Evolutionary conservation across 805 yeast species (phyloP), one percentile per base, ranked within the genome.

Genomic region (Schwanniomyces occidentalis): DNA sequence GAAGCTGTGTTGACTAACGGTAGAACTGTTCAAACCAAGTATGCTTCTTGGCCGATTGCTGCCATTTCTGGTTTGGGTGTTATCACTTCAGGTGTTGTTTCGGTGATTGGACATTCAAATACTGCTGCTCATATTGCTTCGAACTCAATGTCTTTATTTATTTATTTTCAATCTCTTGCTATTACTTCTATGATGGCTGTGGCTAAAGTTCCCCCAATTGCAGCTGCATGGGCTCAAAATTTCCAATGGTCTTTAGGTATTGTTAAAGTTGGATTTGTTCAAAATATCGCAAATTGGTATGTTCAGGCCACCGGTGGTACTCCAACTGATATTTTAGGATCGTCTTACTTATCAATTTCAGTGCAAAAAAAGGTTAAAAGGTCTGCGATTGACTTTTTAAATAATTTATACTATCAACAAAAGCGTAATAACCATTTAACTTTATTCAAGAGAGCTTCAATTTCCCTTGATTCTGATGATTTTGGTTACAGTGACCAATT

Each of bases 91-190:
- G 96, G 95, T 16, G 75, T 88, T 37, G 80, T 88, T 22, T 86
- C 96, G 0, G 80, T 89, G 25, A 72, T 84, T 45, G 97, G 98
- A 8, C 93, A 90, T 57, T 81, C 93, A 13, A 79, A 82, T 41
- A 91, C 97, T 2, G 95, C 99, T 2, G 90, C 96, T 3, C 98
- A 93, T 57, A 89, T 93, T 54, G 96, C 97, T n/a, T 85, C 96
- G 13, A 93, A 93, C 65, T 83, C 96, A 12, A 82, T 91, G 55
- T 86, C 97, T 1, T 69, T 93, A 42, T 93, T 93, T 63, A 80
- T 89, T 35, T 93, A 93, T 63, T 93, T 91, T 76, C 99, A 93
- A 69, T 79, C 85, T 38, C 71, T 93, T 48, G 96, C 97, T 14
- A 80, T 91, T 40, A 83, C 91, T 13, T 77, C 95, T 12, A 90